Evolutionary conservation across 345 rosid species (phyloP).

Genomic region (Hibiscus syriacus): DNA sequence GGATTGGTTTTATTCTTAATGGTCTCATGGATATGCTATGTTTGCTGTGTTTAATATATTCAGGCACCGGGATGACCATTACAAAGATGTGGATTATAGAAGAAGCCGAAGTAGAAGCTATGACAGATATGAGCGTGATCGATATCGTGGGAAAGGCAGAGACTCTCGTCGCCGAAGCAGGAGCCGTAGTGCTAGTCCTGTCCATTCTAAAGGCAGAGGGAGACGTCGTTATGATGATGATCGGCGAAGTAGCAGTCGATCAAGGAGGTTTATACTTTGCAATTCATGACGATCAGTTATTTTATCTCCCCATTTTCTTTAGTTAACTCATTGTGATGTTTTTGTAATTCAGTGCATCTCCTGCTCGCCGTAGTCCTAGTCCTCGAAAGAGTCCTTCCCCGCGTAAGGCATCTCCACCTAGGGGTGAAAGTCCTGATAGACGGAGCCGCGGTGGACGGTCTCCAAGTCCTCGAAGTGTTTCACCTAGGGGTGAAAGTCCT

Average conservation of each 20-base stretch:
- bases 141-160: constrained; percentile 41
- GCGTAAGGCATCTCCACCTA: constrained; percentile 28
- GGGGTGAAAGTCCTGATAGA: constrained; percentile 34
- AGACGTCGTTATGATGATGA: constrained; percentile 48
- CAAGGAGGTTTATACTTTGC: constrained; percentile 33
- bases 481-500: constrained; percentile 41
- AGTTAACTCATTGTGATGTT: constrained; percentile 1
- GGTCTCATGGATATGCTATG: not conserved
- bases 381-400: constrained; percentile 31
- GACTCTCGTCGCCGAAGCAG: constrained; percentile 43
- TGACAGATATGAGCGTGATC: constrained; percentile 44
- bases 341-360: constrained; percentile 37
- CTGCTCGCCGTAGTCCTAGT: constrained; percentile 34
- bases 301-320: not conserved
- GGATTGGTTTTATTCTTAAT: not conserved
- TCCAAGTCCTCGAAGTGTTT: constrained; percentile 38
- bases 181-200: constrained; percentile 56
- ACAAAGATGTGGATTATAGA: constrained; percentile 37
- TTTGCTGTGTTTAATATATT: not conserved
- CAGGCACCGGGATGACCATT: constrained; percentile 30
- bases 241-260: constrained; percentile 38
- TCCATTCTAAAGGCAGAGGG: constrained; percentile 33
- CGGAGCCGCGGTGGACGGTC: constrained; percentile 31
- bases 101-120: constrained; percentile 53
- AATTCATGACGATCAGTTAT: not conserved